A percentile compares a stretch with the other conserved stretches of the same genome.
These are phyloP conservation scores for Skeletonema tropicum DNA, from an alignment of 108 stramenopile species.

Conservation along the genomic window DNA sequence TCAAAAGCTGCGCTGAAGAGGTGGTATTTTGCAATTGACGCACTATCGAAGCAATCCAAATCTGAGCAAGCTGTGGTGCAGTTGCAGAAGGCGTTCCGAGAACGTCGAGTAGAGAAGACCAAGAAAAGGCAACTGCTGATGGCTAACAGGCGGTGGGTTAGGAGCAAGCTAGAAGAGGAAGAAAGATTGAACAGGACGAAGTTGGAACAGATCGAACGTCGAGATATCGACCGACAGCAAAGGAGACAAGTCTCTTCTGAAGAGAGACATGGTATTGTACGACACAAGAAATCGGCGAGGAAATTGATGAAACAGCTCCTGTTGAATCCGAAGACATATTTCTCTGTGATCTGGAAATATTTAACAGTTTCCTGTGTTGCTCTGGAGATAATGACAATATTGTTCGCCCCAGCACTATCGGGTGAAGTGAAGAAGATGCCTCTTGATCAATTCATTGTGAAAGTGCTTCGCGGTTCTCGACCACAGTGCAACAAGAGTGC, in stretches of 20 bases:
- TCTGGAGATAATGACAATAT: slow-evolving; percentile 57
- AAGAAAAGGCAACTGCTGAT: slow-evolving; percentile 41
- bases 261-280: slow-evolving; percentile 47
- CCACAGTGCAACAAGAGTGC: slow-evolving; percentile 7
- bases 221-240: slow-evolving; percentile 35
- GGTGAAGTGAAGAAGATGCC: slow-evolving; percentile 53
- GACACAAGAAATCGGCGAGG: slow-evolving; percentile 25
- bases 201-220: slow-evolving; percentile 26
- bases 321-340: slow-evolving; percentile 74
- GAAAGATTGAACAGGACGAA: slow-evolving; percentile 10
- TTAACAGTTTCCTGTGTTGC: slow-evolving; percentile 60
- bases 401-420: slow-evolving; percentile 57
- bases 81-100: slow-evolving; percentile 62
- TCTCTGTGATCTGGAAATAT: slow-evolving; percentile 73
- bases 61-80: slow-evolving; percentile 52
- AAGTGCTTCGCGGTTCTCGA: slow-evolving; percentile 27
- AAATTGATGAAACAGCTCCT: slow-evolving; percentile 50
- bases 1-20: slow-evolving; percentile 46
- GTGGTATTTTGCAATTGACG: slow-evolving; percentile 32
- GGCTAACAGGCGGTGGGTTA: slow-evolving; percentile 19
- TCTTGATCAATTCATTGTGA: slow-evolving; percentile 31
- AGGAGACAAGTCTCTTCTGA: slow-evolving; percentile 58
- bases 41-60: slow-evolving; percentile 28
- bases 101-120: slow-evolving; percentile 35
- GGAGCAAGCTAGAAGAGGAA: slow-evolving; percentile 43